These are phyloP conservation scores for Hypomyces rosellus DNA, from an alignment of 2,329 filamentous ascomycete genomes.

Conservation along the genomic window DNA sequence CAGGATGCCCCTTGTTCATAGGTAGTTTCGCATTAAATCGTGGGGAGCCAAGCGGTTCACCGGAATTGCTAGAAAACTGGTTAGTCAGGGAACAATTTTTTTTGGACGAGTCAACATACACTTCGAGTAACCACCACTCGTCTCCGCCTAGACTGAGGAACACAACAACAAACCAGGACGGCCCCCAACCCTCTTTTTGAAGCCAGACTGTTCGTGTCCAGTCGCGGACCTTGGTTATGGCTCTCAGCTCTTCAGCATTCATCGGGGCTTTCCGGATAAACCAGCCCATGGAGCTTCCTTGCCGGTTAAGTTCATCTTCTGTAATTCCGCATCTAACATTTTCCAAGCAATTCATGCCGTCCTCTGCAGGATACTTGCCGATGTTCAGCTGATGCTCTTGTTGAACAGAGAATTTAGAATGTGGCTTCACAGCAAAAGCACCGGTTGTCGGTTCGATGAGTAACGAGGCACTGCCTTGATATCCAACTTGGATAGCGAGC, in stretches of 20 bases:
- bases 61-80: conserved; percentile 19
- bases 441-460: conserved; percentile 74
- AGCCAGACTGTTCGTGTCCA: conserved; percentile 63
- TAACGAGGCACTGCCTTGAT: conserved; percentile 53
- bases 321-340: conserved; percentile 55
- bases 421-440: conserved; percentile 63
- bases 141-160: conserved; percentile 67
- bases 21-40: conserved; percentile 35
- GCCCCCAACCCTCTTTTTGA: conserved; percentile 62
- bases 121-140: conserved; percentile 69
- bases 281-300: conserved; percentile 62
- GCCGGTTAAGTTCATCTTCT: conserved; percentile 54
- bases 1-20: conserved; percentile 37
- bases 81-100: conserved; percentile 12
- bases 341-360: conserved; percentile 53
- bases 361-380: conserved; percentile 47
- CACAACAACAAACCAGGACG: conserved; percentile 66
- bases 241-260: conserved; percentile 49
- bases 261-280: conserved; percentile 42
- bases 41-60: conserved; percentile 18
- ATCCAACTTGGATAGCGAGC: conserved; percentile 64
- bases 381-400: conserved; percentile 62
- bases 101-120: conserved; percentile 35
- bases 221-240: conserved; percentile 56
- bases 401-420: conserved; percentile 47